Evolutionary conservation across 345 rosid species (phyloP), one percentile per base, ranked within the genome.

Genomic region (Acer negundo): DNA sequence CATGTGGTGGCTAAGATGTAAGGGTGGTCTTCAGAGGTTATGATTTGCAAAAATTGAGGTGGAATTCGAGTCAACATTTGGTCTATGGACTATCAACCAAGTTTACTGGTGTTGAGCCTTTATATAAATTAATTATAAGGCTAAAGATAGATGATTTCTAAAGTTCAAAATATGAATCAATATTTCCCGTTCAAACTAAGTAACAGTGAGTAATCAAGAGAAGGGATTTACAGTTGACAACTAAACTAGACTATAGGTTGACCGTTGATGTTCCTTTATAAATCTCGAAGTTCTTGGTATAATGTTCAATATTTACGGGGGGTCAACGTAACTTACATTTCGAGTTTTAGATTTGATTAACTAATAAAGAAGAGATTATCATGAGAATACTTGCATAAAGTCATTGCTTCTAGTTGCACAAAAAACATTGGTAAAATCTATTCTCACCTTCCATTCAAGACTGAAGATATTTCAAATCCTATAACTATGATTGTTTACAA

Each of bases 331-430:
- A 42, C 11, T 7, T 42, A 7, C 46, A 7, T 42, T 42, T 42
- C 2, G 10, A 68, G 3, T 68, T 38, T 38, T 75, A 70, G 70
- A 67, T 58, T 78, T 17, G 58, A 12, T 56, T 73, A 56, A 68
- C 47, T 76, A 46, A 51, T 46, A 13, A 17, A 67, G 58, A 49
- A 28, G 40, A 47, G 59, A 69, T 42, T 19, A 56, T 59, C 6
- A 7, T 40, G 42, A 16, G 38, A 78, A 61, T 64, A 15, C 58
- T 12, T 67, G 53, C 42, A 42, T 44, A 67, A 51, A 26, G 4
- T 13, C 56, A 49, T 19, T 65, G 7, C 15, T 19, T 47, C 44
- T 38, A n/a, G 31, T 20, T 77, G 66, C 58, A 22, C 2, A 10
- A 26, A 51, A 56, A 20, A 75, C 42, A 46, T 76, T 58, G 51